Conservation (phyloP, 108 stramenopile genomes). For the Pseudonitzschia pungens region DNA sequence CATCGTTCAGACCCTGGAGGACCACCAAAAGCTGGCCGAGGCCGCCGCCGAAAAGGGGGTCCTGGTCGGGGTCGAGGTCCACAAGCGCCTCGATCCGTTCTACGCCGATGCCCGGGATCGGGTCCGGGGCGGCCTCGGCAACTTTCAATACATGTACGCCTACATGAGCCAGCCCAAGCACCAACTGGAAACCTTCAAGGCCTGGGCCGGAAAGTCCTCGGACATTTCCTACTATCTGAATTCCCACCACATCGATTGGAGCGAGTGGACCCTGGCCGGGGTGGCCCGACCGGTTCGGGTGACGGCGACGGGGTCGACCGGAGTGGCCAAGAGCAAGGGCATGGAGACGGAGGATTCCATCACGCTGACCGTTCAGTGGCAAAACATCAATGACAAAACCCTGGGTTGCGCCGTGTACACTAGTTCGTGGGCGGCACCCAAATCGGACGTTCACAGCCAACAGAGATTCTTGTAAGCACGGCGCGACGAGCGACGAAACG, state of each 20-base stretch:
- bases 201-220: slow-evolving; percentile 97
- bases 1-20: slow-evolving; percentile 92
- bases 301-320: slow-evolving; percentile 89
- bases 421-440: slow-evolving; percentile 96
- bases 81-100: slow-evolving; percentile 99
- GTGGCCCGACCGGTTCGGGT: slow-evolving; percentile 91
- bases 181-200: slow-evolving; percentile 98
- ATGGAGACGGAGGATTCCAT: slow-evolving; percentile 98
- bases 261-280: slow-evolving; percentile 94
- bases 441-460: slow-evolving; percentile 96
- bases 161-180: slow-evolving; percentile 99
- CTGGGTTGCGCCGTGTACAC: slow-evolving; percentile 96
- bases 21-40: slow-evolving; percentile 77
- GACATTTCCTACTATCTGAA: slow-evolving; percentile 99
- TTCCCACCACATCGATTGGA: slow-evolving; percentile 98
- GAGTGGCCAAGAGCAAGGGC: slow-evolving; percentile 85
- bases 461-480: slow-evolving; percentile 95
- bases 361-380: slow-evolving; percentile 97
- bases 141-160: slow-evolving; percentile 96
- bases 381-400: slow-evolving; percentile 73
- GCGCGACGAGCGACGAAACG: too few species aligned
- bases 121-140: slow-evolving; percentile 70
- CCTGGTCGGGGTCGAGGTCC: slow-evolving; percentile 93
- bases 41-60: slow-evolving; percentile 87
- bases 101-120: slow-evolving; percentile 99